Percentiles rank a stretch among this genome's conserved stretches.
Conservation (phyloP, 371 early-diverging fungal genomes). For the Parasitella parasitica region DNA sequence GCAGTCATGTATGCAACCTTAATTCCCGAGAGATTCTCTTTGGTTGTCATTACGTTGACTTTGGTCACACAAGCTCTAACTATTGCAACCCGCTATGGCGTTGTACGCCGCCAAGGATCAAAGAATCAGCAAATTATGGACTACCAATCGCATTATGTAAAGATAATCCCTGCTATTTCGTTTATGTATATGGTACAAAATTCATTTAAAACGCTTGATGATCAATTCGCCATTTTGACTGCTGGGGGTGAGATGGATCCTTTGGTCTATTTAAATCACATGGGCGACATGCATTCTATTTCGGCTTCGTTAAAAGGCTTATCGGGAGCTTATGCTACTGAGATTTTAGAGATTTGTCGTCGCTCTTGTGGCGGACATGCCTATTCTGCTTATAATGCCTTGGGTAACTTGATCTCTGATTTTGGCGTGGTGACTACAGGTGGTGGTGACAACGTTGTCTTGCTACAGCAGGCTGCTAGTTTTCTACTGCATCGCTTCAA, state of each 20-base stretch:
- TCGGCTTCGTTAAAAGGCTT: constrained; percentile 58
- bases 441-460: constrained; percentile 69
- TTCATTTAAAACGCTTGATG: constrained; percentile 21
- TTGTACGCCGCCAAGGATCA: constrained; percentile 64
- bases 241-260: constrained; percentile 43
- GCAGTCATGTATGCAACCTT: constrained; percentile 64
- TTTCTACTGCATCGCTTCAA: constrained; percentile 22
- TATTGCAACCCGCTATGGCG: constrained; percentile 72
- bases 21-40: constrained; percentile 65
- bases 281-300: constrained; percentile 62
- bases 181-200: constrained; percentile 53
- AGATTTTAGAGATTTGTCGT: constrained; percentile 58
- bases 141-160: constrained; percentile 64
- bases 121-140: constrained; percentile 72
- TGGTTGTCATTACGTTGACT: constrained; percentile 35
- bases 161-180: constrained; percentile 59
- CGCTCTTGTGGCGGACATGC: constrained; percentile 63
- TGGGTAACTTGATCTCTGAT: constrained; percentile 60
- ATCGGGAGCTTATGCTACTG: constrained; percentile 55
- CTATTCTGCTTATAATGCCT: constrained; percentile 67
- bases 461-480: constrained; percentile 62
- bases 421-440: constrained; percentile 72
- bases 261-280: constrained; percentile 46
- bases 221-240: constrained; percentile 38
- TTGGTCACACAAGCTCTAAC: constrained; percentile 57